Conservation (phyloP, 73 alveolate genomes). For the Durusdinium trenchii region DNA sequence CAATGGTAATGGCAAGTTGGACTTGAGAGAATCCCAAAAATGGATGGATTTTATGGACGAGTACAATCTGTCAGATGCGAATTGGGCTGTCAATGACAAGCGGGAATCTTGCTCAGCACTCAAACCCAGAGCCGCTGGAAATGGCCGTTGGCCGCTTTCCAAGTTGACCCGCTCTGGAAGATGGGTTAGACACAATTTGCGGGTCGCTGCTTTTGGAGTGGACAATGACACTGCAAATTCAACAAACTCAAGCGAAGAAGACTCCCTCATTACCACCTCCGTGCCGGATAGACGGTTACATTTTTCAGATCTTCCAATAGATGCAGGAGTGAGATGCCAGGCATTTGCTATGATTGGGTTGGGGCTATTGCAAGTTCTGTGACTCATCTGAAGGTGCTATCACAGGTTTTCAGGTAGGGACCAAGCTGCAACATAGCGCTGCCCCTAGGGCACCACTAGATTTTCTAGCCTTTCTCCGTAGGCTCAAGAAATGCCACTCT, state of each 20-base stretch:
- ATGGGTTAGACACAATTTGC: slow-evolving; percentile 31
- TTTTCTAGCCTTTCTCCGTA: slow-evolving; percentile 21
- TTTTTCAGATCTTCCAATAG: slow-evolving; percentile 49
- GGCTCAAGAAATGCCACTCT: slow-evolving; percentile 50
- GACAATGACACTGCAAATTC: neutral
- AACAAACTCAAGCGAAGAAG: neutral
- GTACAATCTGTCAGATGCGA: slow-evolving; percentile 68
- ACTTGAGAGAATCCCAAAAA: slow-evolving; percentile 30
- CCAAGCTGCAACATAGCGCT: slow-evolving; percentile 57
- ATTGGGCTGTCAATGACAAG: slow-evolving; percentile 93
- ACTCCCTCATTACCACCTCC: slow-evolving; percentile 44
- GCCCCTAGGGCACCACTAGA: slow-evolving; percentile 33
- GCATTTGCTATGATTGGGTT: slow-evolving; percentile 42
- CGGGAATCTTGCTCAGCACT: slow-evolving; percentile 85
- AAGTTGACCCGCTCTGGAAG: slow-evolving; percentile 55
- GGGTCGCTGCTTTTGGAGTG: neutral
- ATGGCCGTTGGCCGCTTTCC: slow-evolving; percentile 61
- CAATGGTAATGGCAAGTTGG: slow-evolving; percentile 52
- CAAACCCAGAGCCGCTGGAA: slow-evolving; percentile 58
- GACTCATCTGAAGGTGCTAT: slow-evolving; percentile 45
- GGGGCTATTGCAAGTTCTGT: slow-evolving; percentile 54
- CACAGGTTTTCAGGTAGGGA: slow-evolving; percentile 16
- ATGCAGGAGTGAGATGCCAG: slow-evolving; percentile 33
- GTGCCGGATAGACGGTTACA: slow-evolving; percentile 43
- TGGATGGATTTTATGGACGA: slow-evolving; percentile 65